A percentile compares a stretch with the other conserved stretches of the same genome.
These are phyloP conservation scores for Fusarium sp. DNA, from an alignment of 2,329 filamentous ascomycete genomes.

Conservation along the genomic window DNA sequence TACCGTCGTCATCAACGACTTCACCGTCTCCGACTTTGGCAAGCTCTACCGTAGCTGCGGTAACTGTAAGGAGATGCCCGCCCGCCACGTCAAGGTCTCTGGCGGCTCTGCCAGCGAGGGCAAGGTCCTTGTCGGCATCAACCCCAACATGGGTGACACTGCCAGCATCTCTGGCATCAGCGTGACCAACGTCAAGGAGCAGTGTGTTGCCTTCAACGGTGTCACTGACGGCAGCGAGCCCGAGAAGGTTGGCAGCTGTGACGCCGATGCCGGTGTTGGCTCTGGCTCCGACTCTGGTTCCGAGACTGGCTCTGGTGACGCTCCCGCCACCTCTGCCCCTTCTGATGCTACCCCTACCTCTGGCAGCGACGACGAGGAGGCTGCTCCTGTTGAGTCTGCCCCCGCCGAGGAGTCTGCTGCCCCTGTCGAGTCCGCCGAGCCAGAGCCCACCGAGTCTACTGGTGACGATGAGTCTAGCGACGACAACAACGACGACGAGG, in stretches of 20 bases:
- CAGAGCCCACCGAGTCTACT: not conserved
- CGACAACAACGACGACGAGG: not conserved
- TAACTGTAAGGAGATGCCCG: conserved; percentile 52
- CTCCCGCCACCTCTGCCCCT: conserved; percentile 16
- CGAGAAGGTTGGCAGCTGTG: conserved; percentile 38
- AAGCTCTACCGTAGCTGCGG: conserved; percentile 50
- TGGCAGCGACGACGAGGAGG: not conserved
- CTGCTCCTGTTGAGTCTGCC: not conserved
- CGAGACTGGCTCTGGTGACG: conserved; percentile 5
- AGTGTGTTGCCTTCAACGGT: conserved; percentile 40
- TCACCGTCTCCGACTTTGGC: conserved; percentile 37
- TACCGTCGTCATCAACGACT: conserved; percentile 40
- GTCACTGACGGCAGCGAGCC: conserved; percentile 44
- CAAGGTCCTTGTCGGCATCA: conserved; percentile 56
- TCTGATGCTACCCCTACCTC: not conserved
- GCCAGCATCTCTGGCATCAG: conserved; percentile 40
- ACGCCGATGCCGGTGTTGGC: conserved; percentile 5
- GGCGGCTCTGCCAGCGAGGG: conserved; percentile 52
- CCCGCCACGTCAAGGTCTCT: conserved; percentile 58
- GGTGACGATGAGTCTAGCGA: conserved; percentile 7
- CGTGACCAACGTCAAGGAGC: conserved; percentile 28
- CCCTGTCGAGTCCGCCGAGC: not conserved
- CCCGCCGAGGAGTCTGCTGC: not conserved
- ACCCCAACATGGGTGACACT: conserved; percentile 54
- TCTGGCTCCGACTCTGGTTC: conserved; percentile 12